phyloP scores from a whole-genome alignment of 2,329 filamentous ascomycete species.

The Hysterium pulicare region DNA sequence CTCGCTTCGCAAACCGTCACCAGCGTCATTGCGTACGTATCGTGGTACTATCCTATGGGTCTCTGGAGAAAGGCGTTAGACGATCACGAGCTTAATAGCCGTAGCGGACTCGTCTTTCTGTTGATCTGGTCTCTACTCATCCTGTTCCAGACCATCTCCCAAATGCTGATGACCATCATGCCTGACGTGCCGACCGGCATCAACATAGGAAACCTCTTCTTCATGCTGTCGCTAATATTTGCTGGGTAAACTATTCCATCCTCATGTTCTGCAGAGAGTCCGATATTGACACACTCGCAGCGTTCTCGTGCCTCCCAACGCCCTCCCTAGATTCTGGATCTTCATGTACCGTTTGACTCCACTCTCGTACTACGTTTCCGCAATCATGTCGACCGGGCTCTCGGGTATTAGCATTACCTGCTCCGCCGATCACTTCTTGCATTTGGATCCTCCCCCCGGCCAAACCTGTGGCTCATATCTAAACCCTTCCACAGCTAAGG shows the following conservation, averaged over 20 bases:
- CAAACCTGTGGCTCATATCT: conserved; percentile 42
- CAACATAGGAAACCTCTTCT: conserved; percentile 67
- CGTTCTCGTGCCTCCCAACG: conserved; percentile 32
- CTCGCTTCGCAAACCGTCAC: conserved; percentile 7
- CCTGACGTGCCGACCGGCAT: conserved; percentile 62
- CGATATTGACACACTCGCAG: conserved; percentile 64
- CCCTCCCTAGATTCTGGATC: conserved; percentile 71
- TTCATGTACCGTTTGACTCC: conserved; percentile 78
- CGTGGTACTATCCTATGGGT: conserved; percentile 12
- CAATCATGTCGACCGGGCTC: conserved; percentile 66
- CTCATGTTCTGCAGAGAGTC: conserved; percentile 67
- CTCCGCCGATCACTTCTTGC: conserved; percentile 62
- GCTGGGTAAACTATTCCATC: too few species aligned
- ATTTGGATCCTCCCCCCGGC: conserved; percentile 57
- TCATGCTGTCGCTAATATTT: conserved; percentile 69
- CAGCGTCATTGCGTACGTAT: conserved; percentile 6
- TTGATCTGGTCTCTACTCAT: too few species aligned
- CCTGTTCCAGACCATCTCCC: too few species aligned
- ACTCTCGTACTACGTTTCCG: conserved; percentile 72
- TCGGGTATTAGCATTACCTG: conserved; percentile 63
- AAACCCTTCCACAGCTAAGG: conserved; percentile 24
- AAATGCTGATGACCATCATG: too few species aligned
- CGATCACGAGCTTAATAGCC: too few species aligned
- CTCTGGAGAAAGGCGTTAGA: conserved; percentile 7
- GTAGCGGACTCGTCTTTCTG: too few species aligned